Evolutionary conservation across 1,139 yeast genomes (phyloP), one percentile per base, ranked within the genome.

Genomic region (Lodderomyces orthopsilosis): DNA sequence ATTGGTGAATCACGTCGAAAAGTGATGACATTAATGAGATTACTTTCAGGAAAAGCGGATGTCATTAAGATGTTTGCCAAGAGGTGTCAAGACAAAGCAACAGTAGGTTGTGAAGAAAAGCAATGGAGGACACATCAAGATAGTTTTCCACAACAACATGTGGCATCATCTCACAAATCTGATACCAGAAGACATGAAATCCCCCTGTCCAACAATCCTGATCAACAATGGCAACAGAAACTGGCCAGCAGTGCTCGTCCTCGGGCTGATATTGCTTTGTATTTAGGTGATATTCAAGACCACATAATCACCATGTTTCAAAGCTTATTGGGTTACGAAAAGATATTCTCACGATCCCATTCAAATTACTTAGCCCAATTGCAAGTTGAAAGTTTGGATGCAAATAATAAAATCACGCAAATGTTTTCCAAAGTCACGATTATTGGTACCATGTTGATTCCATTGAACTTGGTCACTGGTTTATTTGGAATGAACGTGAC

Each of bases 51-150:
- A 49, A 93, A 93, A 62, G 98, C 98, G 0, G 98, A 94, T 63
- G 98, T 93, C 46, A 89, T 93, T 56, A 87, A 88, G 58, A 93
- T 91, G 95, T 90, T 93, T 73, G 95, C 97, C 33, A 93, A 93
- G 61, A 77, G 98, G 58, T 91, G 97, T 64, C 94, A 86, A 55
- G 98, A 93, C 48, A 60, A 67, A 46, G 54, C 63, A 4, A 38
- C 38, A 9, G 15, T 33, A 48, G 38, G 42, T 13, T 43, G 38
- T 37, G 49, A 43, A 24, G 35, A 38, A 22, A 46, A 32, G 33
- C 47, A 27, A 17, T 44, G 33, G 35, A 46, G 26, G 38, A n/a
- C 35, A 27, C 6, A 13, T n/a, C 34, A 26, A 32, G 28, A 23
- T 12, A 12, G 13, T 6, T 8, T 6, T 6, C 22, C 37, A 22